Evolutionary conservation across 148 eudicot genomes (phyloP), one percentile per base, ranked within the genome.

Genomic region (Suaeda aralocaspica): DNA sequence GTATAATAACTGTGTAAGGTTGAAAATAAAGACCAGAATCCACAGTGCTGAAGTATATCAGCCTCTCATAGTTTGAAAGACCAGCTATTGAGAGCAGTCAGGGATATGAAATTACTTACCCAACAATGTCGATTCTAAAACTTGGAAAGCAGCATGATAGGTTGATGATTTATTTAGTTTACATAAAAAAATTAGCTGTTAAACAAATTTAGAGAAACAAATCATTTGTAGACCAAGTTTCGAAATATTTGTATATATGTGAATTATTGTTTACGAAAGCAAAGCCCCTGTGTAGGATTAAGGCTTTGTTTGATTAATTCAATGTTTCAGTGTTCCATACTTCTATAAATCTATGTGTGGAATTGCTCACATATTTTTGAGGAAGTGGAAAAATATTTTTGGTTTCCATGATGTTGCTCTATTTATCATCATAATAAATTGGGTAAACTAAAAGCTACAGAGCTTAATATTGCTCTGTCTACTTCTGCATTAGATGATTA

Each of bases 361-460:
- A 34, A 2, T 33, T 60, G 44, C 25, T 30, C 4, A 18, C 12
- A 63, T 9, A 63, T 42, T 13, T 25, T 0, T 63, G 48, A 31
- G 31, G 2, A 41, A 63, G 67, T 15, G 4, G 10, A 39, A 39
- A 21, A 61, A 24, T 16, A 5, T 63, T 36, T 39, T 33, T 62
- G 18, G 29, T 62, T 62, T 62, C 45, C 34, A n/a, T 19, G 39
- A 29, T 68, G 18, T 19, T 52, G 71, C 28, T 53, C 71, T 29
- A 50, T 31, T 10, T 1, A 50, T 15, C 13, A 7, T 64, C 22
- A 9, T 0, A 0, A 45, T 16, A 28, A 66, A 15, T 29, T 28
- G 16, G n/a, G 11, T 36, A 9, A 18, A 28, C 44, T 25, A 41
- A 67, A 50, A 16, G 22, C 10, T 39, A 24, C 25, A n/a, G 1